Percentiles rank a stretch among this genome's conserved stretches.
These are phyloP conservation scores for Eimeria necatrix DNA, from an alignment of 169 alveolate genomes.

Conservation along the genomic window DNA sequence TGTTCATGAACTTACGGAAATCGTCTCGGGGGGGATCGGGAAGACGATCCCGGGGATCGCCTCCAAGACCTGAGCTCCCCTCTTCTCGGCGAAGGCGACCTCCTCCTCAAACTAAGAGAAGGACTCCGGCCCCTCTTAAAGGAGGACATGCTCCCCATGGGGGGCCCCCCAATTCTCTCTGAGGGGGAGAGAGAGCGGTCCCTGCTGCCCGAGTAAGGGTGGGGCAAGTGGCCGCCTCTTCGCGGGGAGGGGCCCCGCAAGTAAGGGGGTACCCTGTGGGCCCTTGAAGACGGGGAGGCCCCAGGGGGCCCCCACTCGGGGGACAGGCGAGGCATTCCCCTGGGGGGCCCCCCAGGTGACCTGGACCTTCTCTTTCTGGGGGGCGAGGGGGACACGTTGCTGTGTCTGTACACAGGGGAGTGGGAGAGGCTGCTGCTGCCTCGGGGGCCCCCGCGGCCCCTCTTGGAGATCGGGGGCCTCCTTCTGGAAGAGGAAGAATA, in stretches of 20 bases:
- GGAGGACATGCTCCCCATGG: background rate
- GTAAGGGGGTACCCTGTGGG: constrained; percentile 41
- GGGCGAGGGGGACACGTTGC: constrained; percentile 16
- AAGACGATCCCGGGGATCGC: constrained; percentile 56
- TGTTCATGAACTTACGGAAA: background rate
- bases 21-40: constrained; percentile 55
- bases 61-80: constrained; percentile 52
- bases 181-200: constrained; percentile 23
- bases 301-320: constrained; percentile 56
- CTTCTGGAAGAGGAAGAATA: background rate
- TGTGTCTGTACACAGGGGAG: constrained; percentile 27
- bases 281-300: constrained; percentile 21
- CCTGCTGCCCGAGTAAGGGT: constrained; percentile 9
- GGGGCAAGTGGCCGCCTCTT: constrained; percentile 21
- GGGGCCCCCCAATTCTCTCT: constrained; percentile 19
- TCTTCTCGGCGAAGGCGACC: constrained; percentile 45
- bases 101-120: constrained; percentile 6
- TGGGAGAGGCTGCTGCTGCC: constrained; percentile 56
- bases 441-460: constrained; percentile 23
- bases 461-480: background rate
- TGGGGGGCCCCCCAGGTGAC: constrained; percentile 28
- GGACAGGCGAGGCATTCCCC: constrained; percentile 5
- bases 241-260: constrained; percentile 54
- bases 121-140: constrained; percentile 53
- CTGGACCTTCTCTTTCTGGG: constrained; percentile 43